A percentile compares a stretch with the other conserved stretches of the same genome.
Evolutionary conservation across 208 protist species (phyloP).

Genomic region (Trypanosoma vivax): DNA sequence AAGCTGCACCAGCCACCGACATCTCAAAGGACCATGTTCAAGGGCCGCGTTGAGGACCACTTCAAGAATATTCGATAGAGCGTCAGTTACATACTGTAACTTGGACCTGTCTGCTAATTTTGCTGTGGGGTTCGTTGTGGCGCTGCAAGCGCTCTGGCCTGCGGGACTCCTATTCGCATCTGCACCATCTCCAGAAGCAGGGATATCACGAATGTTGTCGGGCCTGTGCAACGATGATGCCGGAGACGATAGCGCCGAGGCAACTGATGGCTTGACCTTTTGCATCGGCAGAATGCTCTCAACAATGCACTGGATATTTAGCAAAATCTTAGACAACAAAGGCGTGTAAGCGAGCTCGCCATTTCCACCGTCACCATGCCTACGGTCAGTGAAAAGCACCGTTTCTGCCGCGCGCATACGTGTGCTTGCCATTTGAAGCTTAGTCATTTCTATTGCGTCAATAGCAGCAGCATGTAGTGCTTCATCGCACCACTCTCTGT

Average conservation of each 20-base stretch:
- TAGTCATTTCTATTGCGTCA: constrained; percentile 4
- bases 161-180: background rate
- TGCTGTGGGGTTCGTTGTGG: background rate
- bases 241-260: background rate
- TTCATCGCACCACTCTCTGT: background rate
- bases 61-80: constrained; percentile 13
- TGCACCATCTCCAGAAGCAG: no score
- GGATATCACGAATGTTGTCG: background rate
- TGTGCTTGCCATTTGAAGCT: constrained; percentile 7
- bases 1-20: constrained; percentile 14
- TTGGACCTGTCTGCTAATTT: background rate
- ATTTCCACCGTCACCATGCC: constrained; percentile 1
- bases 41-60: constrained; percentile 12
- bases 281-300: constrained; percentile 11
- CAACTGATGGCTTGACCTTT: background rate
- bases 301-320: constrained; percentile 10
- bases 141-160: background rate
- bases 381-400: constrained; percentile 3
- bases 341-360: background rate
- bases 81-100: background rate
- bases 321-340: constrained; percentile 5
- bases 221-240: background rate
- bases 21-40: background rate
- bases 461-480: background rate
- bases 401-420: constrained; percentile 12